Evolutionary conservation across 306 rosid genomes (phyloP).

Genomic region (Arachis stenosperma): DNA sequence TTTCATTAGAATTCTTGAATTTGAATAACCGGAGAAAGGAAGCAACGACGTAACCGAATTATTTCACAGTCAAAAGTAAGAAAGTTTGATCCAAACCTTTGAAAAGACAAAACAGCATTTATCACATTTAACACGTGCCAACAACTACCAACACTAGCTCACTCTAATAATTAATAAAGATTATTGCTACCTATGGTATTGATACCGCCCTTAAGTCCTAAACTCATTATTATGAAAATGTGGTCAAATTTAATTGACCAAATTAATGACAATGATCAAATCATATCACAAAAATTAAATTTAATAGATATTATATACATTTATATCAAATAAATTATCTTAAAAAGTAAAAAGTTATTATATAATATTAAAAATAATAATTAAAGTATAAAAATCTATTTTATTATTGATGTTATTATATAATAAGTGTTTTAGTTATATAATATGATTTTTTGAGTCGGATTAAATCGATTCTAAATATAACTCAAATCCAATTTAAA

Average conservation of each 20-base stretch:
- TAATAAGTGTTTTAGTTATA: too few relatives aligned
- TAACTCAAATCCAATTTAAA: too few relatives aligned
- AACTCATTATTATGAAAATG: background rate
- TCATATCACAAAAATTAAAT: too few relatives aligned
- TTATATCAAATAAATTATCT: too few relatives aligned
- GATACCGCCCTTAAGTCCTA: background rate
- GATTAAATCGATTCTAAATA: too few relatives aligned
- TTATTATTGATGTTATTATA: too few relatives aligned
- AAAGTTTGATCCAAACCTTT: background rate
- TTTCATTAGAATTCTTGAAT: background rate
- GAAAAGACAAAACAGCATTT: background rate
- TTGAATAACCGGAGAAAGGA: background rate
- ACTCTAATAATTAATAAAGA: background rate
- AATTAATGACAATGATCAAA: too few relatives aligned
- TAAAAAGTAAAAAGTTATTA: too few relatives aligned
- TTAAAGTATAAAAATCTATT: too few relatives aligned
- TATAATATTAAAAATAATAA: too few relatives aligned
- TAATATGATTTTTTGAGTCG: too few relatives aligned
- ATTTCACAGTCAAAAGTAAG: background rate
- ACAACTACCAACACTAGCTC: background rate
- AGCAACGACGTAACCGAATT: background rate
- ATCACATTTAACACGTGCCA: constrained; percentile 1
- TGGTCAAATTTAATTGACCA: background rate
- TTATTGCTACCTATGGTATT: background rate
- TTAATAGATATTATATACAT: too few relatives aligned